Evolutionary conservation across 2,329 filamentous ascomycete genomes (phyloP).

Genomic region (Penicillium griseofulvum): DNA sequence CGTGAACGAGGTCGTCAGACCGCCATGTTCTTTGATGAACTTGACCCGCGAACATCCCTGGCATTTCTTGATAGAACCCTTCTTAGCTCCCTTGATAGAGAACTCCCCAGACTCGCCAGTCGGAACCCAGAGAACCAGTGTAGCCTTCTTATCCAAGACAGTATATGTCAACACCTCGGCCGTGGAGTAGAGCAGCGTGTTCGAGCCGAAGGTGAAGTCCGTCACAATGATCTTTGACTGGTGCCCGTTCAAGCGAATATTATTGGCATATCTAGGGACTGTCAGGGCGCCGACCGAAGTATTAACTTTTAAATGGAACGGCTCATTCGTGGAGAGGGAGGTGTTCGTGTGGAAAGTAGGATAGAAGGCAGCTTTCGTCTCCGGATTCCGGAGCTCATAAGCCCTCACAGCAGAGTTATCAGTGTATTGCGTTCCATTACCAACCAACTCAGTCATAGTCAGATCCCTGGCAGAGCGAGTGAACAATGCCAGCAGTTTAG

Average conservation of each 20-base stretch:
- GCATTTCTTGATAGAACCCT: conserved; percentile 40
- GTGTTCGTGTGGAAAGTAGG: conserved; percentile 57
- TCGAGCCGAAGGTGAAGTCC: conserved; percentile 56
- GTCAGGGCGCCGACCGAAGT: conserved; percentile 56
- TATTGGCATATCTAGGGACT: conserved; percentile 51
- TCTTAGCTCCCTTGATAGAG: conserved; percentile 42
- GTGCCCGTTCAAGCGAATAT: conserved; percentile 57
- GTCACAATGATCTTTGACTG: conserved; percentile 62
- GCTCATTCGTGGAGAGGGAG: conserved; percentile 50
- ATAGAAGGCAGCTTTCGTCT: conserved; percentile 59
- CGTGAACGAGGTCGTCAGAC: conserved; percentile 49
- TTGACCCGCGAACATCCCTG: conserved; percentile 44
- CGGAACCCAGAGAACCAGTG: conserved; percentile 54
- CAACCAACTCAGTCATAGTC: conserved; percentile 52
- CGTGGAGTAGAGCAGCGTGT: conserved; percentile 55
- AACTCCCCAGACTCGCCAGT: conserved; percentile 57
- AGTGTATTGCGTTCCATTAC: conserved; percentile 51
- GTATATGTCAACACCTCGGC: conserved; percentile 56
- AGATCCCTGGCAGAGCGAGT: conserved; percentile 58
- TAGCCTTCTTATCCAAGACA: conserved; percentile 47
- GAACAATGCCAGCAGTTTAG: conserved; percentile 61
- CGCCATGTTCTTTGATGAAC: conserved; percentile 42
- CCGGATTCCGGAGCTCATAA: conserved; percentile 58
- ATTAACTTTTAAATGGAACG: conserved; percentile 55
- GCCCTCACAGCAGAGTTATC: conserved; percentile 54